phyloP scores from a whole-genome alignment of 768 basidiomycete species.

The Lepiota brunneoincarnata region DNA sequence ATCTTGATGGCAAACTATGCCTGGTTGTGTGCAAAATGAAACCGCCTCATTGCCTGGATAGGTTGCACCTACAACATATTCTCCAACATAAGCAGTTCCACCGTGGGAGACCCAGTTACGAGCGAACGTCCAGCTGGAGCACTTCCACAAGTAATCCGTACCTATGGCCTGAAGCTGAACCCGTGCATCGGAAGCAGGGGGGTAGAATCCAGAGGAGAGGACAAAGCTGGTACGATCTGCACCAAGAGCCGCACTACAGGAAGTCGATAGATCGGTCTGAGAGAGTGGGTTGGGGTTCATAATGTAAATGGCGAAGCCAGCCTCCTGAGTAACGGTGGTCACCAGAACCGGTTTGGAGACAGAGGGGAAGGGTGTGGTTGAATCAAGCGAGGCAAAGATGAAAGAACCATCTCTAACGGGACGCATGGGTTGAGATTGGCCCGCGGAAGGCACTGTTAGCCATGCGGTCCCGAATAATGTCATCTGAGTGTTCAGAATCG shows the following conservation, averaged over 20 bases:
- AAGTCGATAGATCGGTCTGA: constrained; percentile 30
- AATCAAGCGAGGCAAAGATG: constrained; percentile 64
- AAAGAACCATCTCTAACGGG: constrained; percentile 67
- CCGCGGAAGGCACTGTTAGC: constrained; percentile 51
- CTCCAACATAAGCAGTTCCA: constrained; percentile 64
- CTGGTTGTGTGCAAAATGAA: constrained; percentile 52
- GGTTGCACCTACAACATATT: constrained; percentile 64
- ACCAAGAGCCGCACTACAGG: constrained; percentile 47
- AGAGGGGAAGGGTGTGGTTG: constrained; percentile 54
- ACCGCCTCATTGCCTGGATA: constrained; percentile 63
- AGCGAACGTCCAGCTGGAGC: constrained; percentile 69
- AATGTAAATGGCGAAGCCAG: constrained; percentile 57
- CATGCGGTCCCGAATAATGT: constrained; percentile 40
- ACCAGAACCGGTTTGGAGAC: constrained; percentile 67
- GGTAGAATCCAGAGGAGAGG: constrained; percentile 47
- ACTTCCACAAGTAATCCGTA: constrained; percentile 71
- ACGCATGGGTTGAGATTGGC: constrained; percentile 56
- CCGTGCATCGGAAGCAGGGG: constrained; percentile 45
- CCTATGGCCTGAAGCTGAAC: constrained; percentile 54
- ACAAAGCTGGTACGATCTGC: constrained; percentile 38
- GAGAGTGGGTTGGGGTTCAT: constrained; percentile 37
- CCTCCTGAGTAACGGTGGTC: constrained; percentile 73
- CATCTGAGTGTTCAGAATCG: constrained; percentile 53
- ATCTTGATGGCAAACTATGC: constrained; percentile 75
- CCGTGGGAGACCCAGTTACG: constrained; percentile 64